Evolutionary conservation across 495 filamentous ascomycete genomes (phyloP), one percentile per base, ranked within the genome.

Genomic region (Rostrohypoxylon terebratum): DNA sequence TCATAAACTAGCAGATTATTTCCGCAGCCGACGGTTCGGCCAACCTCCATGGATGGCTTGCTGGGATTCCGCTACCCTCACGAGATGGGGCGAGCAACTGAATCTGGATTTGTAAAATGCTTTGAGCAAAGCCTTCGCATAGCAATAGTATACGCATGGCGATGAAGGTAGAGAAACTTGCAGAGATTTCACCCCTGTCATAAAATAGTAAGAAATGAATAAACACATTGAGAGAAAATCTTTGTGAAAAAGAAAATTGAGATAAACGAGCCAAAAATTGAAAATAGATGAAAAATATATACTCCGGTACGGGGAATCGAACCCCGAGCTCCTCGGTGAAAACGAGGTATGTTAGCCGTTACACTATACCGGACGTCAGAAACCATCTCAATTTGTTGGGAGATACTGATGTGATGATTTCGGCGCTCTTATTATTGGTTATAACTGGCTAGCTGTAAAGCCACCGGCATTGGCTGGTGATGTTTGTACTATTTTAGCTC

Each of bases 291-390:
- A 66, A 72, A 61, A 61, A 55, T 25, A 13, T 47, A 58, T 23
- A 48, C 81, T 83, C 81, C 81, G 81, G 65, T 82, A 82, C 81
- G 81, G 81, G 81, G 81, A 83, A 82, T 83, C 80, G 81, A 83
- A 83, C 81, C 81, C 81, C 81, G 81, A 80, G 81, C 81, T 78
- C 80, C 81, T 79, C 81, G 81, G 81, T 83, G 81, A 83, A 83
- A 83, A 81, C 80, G 81, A 79, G 78, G 80, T 81, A 83, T 82
- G 80, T 83, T 82, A 77, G 75, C 81, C 81, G 75, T 80, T 83
- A 83, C 81, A 82, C 81, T 79, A 83, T 81, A 82, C 66, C 81
- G 81, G 81, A 82, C 34, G 36, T 13, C 20, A 0, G 4, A 1
- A 25, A 9, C 9, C 20, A 10, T 5, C 21, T 3, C 14, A 45